Conservation (phyloP, 768 basidiomycete species). For the Lactarius trivialis region DNA sequence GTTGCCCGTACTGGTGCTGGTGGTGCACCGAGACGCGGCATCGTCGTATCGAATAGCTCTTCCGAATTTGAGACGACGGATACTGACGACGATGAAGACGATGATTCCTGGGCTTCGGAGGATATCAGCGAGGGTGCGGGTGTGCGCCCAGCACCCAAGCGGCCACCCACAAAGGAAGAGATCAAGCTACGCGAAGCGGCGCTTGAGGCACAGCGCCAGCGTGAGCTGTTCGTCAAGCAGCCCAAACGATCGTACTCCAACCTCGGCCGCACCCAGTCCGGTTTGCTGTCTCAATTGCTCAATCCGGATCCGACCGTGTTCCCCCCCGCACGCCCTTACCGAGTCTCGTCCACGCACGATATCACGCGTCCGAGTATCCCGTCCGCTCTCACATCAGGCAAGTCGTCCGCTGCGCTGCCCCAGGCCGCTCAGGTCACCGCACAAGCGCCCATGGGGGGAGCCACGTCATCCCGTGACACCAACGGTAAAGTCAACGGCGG, state of each 20-base stretch:
- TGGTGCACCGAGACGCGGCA: constrained; percentile 24
- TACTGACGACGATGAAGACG: constrained; percentile 40
- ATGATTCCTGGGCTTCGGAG: constrained; percentile 56
- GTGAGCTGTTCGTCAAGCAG: constrained; percentile 68
- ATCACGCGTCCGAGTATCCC: constrained; percentile 37
- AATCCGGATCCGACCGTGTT: constrained; percentile 62
- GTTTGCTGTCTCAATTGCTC: constrained; percentile 61
- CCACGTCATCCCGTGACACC: not conserved
- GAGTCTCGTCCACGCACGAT: constrained; percentile 42
- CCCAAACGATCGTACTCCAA: constrained; percentile 61
- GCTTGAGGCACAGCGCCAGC: constrained; percentile 54
- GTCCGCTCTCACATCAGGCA: constrained; percentile 38
- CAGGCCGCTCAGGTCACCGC: constrained; percentile 45
- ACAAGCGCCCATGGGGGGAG: constrained; percentile 22
- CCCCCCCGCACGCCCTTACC: constrained; percentile 53
- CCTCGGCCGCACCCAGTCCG: constrained; percentile 46
- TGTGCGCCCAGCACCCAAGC: constrained; percentile 18
- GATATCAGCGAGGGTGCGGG: constrained; percentile 34
- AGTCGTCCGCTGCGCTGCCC: constrained; percentile 56
- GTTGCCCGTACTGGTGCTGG: not conserved
- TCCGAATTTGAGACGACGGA: constrained; percentile 52
- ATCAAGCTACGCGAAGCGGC: constrained; percentile 45
- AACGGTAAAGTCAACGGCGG: not conserved
- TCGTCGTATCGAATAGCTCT: constrained; percentile 43
- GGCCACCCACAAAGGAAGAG: constrained; percentile 24